A percentile compares a stretch with the other conserved stretches of the same genome.
These are phyloP conservation scores for Penicillium sp. DNA, from an alignment of 2,329 filamentous ascomycete species.

Conservation along the genomic window DNA sequence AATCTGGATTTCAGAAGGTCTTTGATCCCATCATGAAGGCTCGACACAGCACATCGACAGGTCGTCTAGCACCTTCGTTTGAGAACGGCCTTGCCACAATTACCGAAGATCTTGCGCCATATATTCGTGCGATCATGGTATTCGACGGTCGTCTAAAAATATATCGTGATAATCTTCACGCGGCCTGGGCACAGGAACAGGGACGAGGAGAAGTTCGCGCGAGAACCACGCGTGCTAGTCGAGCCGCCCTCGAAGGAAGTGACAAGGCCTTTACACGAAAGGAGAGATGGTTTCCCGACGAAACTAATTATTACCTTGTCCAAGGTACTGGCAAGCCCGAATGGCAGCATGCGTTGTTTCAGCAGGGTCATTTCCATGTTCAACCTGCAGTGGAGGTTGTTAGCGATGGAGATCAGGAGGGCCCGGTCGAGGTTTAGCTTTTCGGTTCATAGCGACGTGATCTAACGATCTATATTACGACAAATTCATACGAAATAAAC, in stretches of 20 bases:
- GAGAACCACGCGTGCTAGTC: slow-evolving; percentile 71
- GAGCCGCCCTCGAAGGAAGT: slow-evolving; percentile 76
- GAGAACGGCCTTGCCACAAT: slow-evolving; percentile 70
- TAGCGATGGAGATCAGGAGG: not conserved
- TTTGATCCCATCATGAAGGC: slow-evolving; percentile 55
- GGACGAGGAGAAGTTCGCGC: slow-evolving; percentile 54
- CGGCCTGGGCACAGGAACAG: slow-evolving; percentile 59
- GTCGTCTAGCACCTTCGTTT: slow-evolving; percentile 64
- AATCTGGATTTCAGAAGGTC: slow-evolving; percentile 46
- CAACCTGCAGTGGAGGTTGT: slow-evolving; percentile 7
- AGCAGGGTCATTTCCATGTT: slow-evolving; percentile 34
- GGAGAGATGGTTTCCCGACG: slow-evolving; percentile 70
- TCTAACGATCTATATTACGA: not conserved
- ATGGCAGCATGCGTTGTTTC: slow-evolving; percentile 42
- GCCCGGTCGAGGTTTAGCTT: not conserved
- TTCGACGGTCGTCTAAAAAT: slow-evolving; percentile 72
- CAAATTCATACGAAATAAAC: not conserved
- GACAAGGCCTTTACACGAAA: slow-evolving; percentile 65
- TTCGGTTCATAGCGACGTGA: not conserved
- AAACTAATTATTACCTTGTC: slow-evolving; percentile 62
- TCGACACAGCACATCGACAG: slow-evolving; percentile 35
- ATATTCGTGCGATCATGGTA: slow-evolving; percentile 79
- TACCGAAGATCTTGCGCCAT: slow-evolving; percentile 79
- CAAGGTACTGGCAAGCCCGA: slow-evolving; percentile 61
- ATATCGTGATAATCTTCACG: slow-evolving; percentile 64